Evolutionary conservation across 169 alveolate species (phyloP).

Genomic region (Cryptosporidium sp.): DNA sequence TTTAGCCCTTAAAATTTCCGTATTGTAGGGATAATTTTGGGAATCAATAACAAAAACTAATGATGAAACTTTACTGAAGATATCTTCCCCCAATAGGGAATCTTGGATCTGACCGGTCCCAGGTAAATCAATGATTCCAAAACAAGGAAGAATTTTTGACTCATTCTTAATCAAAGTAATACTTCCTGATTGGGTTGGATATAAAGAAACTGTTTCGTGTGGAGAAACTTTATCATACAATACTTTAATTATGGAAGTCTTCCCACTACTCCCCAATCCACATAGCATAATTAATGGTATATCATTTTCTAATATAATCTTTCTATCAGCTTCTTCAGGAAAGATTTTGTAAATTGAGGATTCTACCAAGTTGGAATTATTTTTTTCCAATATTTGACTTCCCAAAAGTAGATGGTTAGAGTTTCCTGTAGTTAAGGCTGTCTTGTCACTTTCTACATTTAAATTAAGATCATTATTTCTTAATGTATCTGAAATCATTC

Average conservation of each 20-base stretch:
- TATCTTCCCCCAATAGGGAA: slow-evolving; percentile 52
- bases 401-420: not conserved
- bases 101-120: slow-evolving; percentile 76
- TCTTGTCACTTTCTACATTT: not conserved
- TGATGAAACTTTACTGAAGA: slow-evolving; percentile 78
- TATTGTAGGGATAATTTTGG: slow-evolving; percentile 82
- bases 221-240: slow-evolving; percentile 81
- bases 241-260: slow-evolving; percentile 81
- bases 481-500: not conserved
- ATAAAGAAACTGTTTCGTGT: slow-evolving; percentile 79
- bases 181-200: slow-evolving; percentile 74
- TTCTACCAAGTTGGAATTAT: not conserved
- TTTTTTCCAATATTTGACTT: not conserved
- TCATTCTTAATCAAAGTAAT: slow-evolving; percentile 59
- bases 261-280: slow-evolving; percentile 81
- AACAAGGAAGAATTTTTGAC: slow-evolving; percentile 76
- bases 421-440: not conserved
- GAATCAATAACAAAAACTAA: slow-evolving; percentile 87
- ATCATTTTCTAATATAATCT: slow-evolving; percentile 19
- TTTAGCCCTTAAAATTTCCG: slow-evolving; percentile 62
- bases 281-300: slow-evolving; percentile 77
- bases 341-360: slow-evolving; percentile 3
- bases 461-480: not conserved
- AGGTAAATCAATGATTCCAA: slow-evolving; percentile 78
- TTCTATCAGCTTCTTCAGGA: slow-evolving; percentile 33